Base-by-base conservation (phyloP, 768 basidiomycete species). In the Boletellus ananiceps region DNA sequence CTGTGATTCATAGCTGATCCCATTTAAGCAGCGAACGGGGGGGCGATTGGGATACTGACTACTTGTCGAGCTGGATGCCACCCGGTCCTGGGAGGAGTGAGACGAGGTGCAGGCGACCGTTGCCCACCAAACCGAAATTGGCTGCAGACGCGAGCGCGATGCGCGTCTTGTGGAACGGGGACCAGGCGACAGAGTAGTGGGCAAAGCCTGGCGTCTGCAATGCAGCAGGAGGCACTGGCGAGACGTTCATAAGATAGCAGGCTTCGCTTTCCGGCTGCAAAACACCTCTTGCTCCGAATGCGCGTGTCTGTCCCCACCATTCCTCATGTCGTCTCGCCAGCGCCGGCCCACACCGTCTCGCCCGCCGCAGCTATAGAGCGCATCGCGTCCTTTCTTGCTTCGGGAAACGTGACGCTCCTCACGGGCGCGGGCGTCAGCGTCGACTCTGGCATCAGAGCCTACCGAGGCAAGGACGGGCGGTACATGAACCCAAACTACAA, bases 341-440 rank as follows among this genome's bases (percentile, higher is more conserved):
- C 71, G 29, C 54, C 68, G 27, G 52, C 68, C 32, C 71, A 69
- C 21, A 57, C 64, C 15, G 64, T 80, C 36, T 70, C 79, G 9
- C 60, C 74, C 0, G 63, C 71, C 31, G 79, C 76, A 50, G 86
- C 86, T 11, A 67, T 81, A 40, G 73, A 83, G 27, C 78, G 79
- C 45, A 76, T 89, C 47, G 71, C 81, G 5, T 64, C 73, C 2
- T 94, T 94, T 58, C 66, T 95, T 16, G 69, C 74, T 0, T 69
- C 74, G 4, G 90, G 91, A n/a, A 84, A 81, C 65, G 81, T 81
- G 41, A 71, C 84, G 0, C 71, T 93, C 14, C 65, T 97, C 47
- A 93, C 92, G 0, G 93, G 93, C 2, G 95, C 95, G 0, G 95
- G 95, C 7, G 89, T 96, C 56, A 90, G 88, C 64, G 93, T 97